Base-by-base conservation (phyloP, 1,284 basidiomycete species). In the Sanguinoderma infundibulare region DNA sequence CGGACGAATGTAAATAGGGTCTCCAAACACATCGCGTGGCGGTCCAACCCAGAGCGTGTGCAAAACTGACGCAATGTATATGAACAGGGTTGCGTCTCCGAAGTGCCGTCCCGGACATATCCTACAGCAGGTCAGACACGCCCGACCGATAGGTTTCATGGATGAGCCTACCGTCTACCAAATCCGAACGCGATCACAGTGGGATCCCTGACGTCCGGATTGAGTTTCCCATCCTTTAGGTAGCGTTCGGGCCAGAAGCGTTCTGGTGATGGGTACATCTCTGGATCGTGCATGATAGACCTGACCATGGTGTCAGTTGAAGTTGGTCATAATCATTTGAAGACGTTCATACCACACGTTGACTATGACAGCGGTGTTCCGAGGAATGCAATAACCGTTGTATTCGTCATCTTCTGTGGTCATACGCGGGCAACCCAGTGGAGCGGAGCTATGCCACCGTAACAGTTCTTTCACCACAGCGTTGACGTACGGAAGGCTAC, bases 241-340 rank as follows among this genome's bases (percentile, higher is more conserved):
- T 61, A 66, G 22, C 68, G 56, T n/a, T 69, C 68, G 26, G 68
- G 68, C n/a, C 59, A 59, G 57, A 73, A 73, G n/a, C 26, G 42
- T 14, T 67, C 59, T 1, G 71, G 69, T 17, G 67, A 61, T 10
- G 56, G 51, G 39, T 70, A 72, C n/a, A 59, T 35, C 4, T 26
- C 32, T 2, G 62, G 50, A 50, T 71, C 67, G 30, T 61, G 65
- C 26, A 63, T 57, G 35, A 72, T 66, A 4, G 63, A 69, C 69
- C 68, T 72, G 28, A 24, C 14, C 42, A 10, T 7, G 17, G 28
- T 15, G 4, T 28, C 14, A 26, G 24, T 15, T 44, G 3, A 28
- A 7, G 8, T 10, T 28, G 50, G 15, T 12, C 26, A 14, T 17
- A 1, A 34, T 17, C 28, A 17, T 34, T 15, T 34, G 10, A 20